Evolutionary conservation across 2,329 filamentous ascomycete species (phyloP), one percentile per base, ranked within the genome.

Genomic region (Dactylonectria estremocensis): DNA sequence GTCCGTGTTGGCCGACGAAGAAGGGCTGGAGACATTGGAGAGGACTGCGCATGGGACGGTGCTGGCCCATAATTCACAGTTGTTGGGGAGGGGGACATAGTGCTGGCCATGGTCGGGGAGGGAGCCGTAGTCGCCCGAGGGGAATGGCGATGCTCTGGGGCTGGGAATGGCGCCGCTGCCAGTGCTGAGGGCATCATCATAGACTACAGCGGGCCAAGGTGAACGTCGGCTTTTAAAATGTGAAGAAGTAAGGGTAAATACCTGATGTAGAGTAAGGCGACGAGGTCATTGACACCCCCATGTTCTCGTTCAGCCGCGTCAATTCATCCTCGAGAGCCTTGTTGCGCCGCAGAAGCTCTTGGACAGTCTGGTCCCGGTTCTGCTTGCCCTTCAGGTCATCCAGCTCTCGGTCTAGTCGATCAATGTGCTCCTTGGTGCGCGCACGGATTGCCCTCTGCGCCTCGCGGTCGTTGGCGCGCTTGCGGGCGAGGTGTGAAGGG

Each of bases 401-500:
- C 68, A 97, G 91, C 73, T 92, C 90, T 70, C 86, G 86, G 82
- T 97, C 93, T 56, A 97, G 84, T 22, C 85, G 85, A 77, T 96
- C 93, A 75, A 97, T 97, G 79, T 94, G 93, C 77, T 92, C 90
- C 83, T 95, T 95, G 45, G 95, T 97, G 74, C 95, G 89, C 80
- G 95, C 93, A 55, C 95, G 88, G 71, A 97, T 97, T 48, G 93
- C 93, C 56, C 94, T 89, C 82, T 97, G 95, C 48, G 95, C 95
- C 81, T 97, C 94, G 69, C 95, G 90, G 80, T 97, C 95, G 83
- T 97, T 97, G 76, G 94, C 93, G 71, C 95, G 88, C 85, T 97
- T 98, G 80, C 95, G 93, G 33, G 92, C 93, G 66, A 97, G 88
- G 81, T 97, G 95, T 69, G 95, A 93, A 6, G 94, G 93, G 11